A percentile compares a stretch with the other conserved stretches of the same genome.
Evolutionary conservation across 148 eudicot genomes (phyloP).

Genomic region (Rhododendron vialii): DNA sequence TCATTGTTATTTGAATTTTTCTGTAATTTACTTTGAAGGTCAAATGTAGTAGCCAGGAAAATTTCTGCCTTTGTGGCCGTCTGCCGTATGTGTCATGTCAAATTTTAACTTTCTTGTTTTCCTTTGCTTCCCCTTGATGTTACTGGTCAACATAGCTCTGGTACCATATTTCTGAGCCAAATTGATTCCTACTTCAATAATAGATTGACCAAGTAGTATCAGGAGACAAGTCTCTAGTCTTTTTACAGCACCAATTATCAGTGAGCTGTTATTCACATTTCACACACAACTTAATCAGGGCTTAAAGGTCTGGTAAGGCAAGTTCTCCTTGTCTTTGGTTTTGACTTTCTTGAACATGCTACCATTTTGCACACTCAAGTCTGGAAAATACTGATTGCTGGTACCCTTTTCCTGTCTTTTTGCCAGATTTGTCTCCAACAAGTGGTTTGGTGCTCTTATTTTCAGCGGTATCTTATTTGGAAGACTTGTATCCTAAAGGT

Average conservation of each 20-base stretch:
- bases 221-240: neutral
- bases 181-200: neutral
- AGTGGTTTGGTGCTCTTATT: constrained; percentile 83
- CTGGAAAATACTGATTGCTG: constrained; percentile 4
- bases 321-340: neutral
- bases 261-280: neutral
- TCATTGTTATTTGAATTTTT: neutral
- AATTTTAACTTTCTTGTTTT: neutral
- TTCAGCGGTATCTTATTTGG: constrained; percentile 62
- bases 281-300: neutral
- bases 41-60: neutral
- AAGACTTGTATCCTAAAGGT: constrained; percentile 45
- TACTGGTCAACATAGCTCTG: neutral
- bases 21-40: neutral
- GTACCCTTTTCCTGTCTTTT: constrained; percentile 1
- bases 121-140: neutral
- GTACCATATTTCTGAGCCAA: neutral
- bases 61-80: neutral
- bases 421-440: constrained; percentile 69
- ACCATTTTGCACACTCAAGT: neutral
- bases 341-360: neutral
- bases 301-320: neutral
- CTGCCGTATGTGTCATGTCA: neutral
- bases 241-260: neutral
- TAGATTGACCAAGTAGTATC: neutral